These are phyloP conservation scores for Xylaria sp. DNA, from an alignment of 2,329 filamentous ascomycete genomes.

Conservation along the genomic window DNA sequence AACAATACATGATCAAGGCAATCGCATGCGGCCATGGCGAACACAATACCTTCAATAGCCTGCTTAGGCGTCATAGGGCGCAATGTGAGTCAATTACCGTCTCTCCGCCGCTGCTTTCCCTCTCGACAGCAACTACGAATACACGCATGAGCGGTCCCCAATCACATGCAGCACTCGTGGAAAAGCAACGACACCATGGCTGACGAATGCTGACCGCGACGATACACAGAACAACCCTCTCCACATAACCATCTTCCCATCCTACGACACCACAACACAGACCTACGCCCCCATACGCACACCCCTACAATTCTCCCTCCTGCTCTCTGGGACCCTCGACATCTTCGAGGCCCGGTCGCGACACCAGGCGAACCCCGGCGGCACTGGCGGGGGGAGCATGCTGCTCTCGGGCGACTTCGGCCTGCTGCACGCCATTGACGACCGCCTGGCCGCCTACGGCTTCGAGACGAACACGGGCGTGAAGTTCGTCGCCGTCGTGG, in stretches of 20 bases:
- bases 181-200: background rate
- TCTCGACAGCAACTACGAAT: background rate
- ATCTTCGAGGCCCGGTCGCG: conserved; percentile 89
- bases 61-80: conserved; percentile 95
- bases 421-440: conserved; percentile 91
- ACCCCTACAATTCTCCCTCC: conserved; percentile 89
- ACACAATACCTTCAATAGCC: conserved; percentile 81
- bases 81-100: conserved; percentile 69
- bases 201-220: conserved; percentile 27
- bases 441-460: conserved; percentile 92
- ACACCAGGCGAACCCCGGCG: conserved; percentile 63
- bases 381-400: conserved; percentile 23
- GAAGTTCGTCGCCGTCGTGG: conserved; percentile 89
- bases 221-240: conserved; percentile 86
- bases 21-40: conserved; percentile 59
- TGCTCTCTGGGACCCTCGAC: conserved; percentile 91
- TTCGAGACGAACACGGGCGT: conserved; percentile 97
- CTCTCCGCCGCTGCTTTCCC: background rate
- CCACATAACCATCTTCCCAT: conserved; percentile 90
- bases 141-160: background rate
- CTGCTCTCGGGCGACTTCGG: conserved; percentile 83
- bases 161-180: background rate
- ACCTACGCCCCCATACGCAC: conserved; percentile 70
- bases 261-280: conserved; percentile 68
- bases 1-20: conserved; percentile 7